phyloP scores from a whole-genome alignment of 73 alveolate species.

The Tetrahymena thermophila region DNA sequence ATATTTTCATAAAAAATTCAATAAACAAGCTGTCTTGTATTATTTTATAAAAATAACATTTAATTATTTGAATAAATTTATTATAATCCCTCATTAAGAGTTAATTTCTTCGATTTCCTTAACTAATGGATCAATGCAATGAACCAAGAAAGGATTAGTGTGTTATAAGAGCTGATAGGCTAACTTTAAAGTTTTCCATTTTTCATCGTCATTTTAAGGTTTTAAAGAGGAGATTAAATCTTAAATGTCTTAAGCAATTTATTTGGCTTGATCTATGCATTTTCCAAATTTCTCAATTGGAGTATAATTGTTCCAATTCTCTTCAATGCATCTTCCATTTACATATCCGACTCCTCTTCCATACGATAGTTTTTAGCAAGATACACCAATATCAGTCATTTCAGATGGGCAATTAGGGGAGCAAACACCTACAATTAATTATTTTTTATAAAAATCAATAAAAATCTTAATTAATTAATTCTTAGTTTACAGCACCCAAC shows the following conservation, averaged over 20 bases:
- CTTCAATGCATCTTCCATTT: not conserved
- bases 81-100: not conserved
- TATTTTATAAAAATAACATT: not conserved
- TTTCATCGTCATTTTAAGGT: not conserved
- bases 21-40: too few relatives aligned
- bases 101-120: not conserved
- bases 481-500: conserved; percentile 18
- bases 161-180: not conserved
- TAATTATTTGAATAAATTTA: not conserved
- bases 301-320: not conserved
- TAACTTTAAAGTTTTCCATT: not conserved
- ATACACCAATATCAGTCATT: conserved; percentile 33
- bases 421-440: conserved; percentile 9
- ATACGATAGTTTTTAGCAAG: conserved; percentile 26
- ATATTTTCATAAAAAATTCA: too few relatives aligned
- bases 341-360: conserved; percentile 44
- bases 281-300: not conserved
- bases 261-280: not conserved
- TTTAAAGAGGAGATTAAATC: not conserved
- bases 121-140: not conserved
- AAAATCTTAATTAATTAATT: not conserved
- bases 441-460: not conserved
- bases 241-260: not conserved
- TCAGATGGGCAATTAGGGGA: conserved; percentile 38
- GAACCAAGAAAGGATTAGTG: not conserved